phyloP scores from a whole-genome alignment of 352 stramenopile species.

The Globisporangium solare region DNA sequence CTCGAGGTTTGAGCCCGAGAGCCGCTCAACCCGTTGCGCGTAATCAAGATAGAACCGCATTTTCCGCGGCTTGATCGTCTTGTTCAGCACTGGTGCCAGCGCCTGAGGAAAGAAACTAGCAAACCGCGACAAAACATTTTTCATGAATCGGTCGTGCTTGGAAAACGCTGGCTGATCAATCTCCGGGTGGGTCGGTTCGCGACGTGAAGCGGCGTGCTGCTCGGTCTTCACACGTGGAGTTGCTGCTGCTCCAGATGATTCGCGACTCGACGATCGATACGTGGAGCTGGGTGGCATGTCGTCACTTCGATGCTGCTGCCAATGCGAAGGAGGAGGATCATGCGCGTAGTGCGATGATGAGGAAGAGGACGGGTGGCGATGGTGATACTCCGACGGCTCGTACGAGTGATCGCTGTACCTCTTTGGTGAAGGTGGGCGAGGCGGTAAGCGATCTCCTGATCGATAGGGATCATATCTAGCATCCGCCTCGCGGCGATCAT shows the following conservation, averaged over 20 bases:
- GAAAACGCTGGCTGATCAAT: slow-evolving; percentile 39
- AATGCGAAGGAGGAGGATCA: neutral
- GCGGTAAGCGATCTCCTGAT: slow-evolving; percentile 12
- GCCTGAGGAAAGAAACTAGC: slow-evolving; percentile 45
- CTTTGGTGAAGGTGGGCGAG: slow-evolving; percentile 12
- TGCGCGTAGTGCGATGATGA: slow-evolving; percentile 2
- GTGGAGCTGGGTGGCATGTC: neutral
- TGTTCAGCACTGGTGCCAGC: slow-evolving; percentile 49
- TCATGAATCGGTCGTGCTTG: slow-evolving; percentile 40
- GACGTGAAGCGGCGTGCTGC: neutral
- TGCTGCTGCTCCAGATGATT: neutral
- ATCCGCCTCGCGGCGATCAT: slow-evolving; percentile 12
- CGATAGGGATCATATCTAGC: slow-evolving; percentile 9
- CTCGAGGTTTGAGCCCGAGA: slow-evolving; percentile 33
- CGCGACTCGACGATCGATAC: neutral
- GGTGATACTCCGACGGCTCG: slow-evolving; percentile 17
- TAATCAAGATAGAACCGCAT: slow-evolving; percentile 73
- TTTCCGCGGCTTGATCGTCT: slow-evolving; percentile 67
- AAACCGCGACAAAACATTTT: slow-evolving; percentile 45
- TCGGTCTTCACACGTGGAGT: neutral
- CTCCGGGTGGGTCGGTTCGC: slow-evolving; percentile 14
- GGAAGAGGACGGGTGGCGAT: slow-evolving; percentile 1
- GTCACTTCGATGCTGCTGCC: slow-evolving; percentile 1
- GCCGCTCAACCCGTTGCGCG: slow-evolving; percentile 36
- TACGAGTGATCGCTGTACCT: slow-evolving; percentile 17